Conservation (phyloP, 2,329 filamentous ascomycete genomes). For the Stemphylium lycopersici region DNA sequence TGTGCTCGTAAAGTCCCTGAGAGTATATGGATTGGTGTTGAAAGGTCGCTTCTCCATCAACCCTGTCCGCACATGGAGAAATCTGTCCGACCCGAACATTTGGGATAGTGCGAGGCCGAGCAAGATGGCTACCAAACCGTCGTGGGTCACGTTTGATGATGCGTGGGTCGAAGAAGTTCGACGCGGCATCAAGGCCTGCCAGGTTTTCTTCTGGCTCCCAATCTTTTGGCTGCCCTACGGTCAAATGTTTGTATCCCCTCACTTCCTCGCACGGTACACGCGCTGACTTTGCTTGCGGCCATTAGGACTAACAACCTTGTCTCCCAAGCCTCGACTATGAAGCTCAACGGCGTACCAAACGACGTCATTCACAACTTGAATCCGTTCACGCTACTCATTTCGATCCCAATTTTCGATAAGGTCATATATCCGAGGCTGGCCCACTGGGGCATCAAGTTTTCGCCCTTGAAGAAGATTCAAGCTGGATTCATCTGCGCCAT, state of each 20-base stretch:
- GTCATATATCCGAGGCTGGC: slow-evolving; percentile 71
- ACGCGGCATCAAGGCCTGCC: slow-evolving; percentile 30
- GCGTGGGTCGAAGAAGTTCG: slow-evolving; percentile 69
- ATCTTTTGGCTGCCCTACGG: slow-evolving; percentile 63
- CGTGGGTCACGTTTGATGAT: slow-evolving; percentile 82
- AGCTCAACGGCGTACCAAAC: slow-evolving; percentile 70
- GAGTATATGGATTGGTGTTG: slow-evolving; percentile 64
- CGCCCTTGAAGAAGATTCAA: slow-evolving; percentile 75
- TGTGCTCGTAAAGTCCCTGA: slow-evolving; percentile 69
- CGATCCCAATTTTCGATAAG: slow-evolving; percentile 69
- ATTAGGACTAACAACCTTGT: slow-evolving; percentile 65
- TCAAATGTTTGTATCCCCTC: slow-evolving; percentile 47
- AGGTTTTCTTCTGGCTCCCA: slow-evolving; percentile 58
- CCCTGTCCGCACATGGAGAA: slow-evolving; percentile 57
- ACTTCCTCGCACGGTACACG: background rate
- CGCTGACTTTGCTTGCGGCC: background rate
- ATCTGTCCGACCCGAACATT: slow-evolving; percentile 50
- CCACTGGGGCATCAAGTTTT: slow-evolving; percentile 68
- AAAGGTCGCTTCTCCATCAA: slow-evolving; percentile 67
- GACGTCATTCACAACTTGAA: slow-evolving; percentile 78
- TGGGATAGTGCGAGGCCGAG: slow-evolving; percentile 67
- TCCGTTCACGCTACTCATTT: slow-evolving; percentile 74
- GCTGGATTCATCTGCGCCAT: slow-evolving; percentile 70
- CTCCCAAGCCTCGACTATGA: slow-evolving; percentile 58
- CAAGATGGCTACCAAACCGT: slow-evolving; percentile 60